A percentile compares a stretch with the other conserved stretches of the same genome.
Evolutionary conservation across 2,329 filamentous ascomycete genomes (phyloP).

Genomic region (Penicillium janthinellum): DNA sequence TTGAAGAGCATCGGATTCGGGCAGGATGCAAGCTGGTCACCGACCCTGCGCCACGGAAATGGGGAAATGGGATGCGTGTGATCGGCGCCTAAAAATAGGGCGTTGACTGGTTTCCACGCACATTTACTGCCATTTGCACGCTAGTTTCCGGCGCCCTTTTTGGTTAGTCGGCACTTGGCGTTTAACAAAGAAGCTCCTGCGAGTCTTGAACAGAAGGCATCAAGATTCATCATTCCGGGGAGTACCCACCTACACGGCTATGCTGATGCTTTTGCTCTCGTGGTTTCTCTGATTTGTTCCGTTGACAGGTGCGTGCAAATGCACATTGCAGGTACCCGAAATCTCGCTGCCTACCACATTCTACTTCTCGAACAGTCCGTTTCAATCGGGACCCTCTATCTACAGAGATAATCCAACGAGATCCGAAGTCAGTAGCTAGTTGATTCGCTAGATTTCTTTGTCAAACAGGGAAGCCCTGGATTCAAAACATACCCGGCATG

Average conservation of each 20-base stretch:
- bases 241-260: slow-evolving; percentile 13
- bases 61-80: slow-evolving; percentile 8
- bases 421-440: background rate
- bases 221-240: slow-evolving; percentile 8
- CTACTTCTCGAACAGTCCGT: background rate
- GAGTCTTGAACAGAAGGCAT: slow-evolving; percentile 3
- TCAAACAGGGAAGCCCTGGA: slow-evolving; percentile 1
- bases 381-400: background rate
- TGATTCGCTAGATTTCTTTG: background rate
- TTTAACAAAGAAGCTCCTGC: background rate
- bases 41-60: slow-evolving; percentile 18
- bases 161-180: background rate
- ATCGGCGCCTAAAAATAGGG: slow-evolving; percentile 32
- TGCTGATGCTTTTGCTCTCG: background rate
- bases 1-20: background rate
- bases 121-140: background rate
- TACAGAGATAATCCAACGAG: background rate
- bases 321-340: slow-evolving; percentile 13
- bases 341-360: slow-evolving; percentile 11
- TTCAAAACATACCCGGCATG: background rate
- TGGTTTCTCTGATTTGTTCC: background rate
- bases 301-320: background rate
- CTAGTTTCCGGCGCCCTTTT: background rate
- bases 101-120: background rate
- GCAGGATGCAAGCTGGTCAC: background rate